Evolutionary conservation across 257 asterid genomes (phyloP), one percentile per base, ranked within the genome.

Genomic region (Fraxinus cuspidata): DNA sequence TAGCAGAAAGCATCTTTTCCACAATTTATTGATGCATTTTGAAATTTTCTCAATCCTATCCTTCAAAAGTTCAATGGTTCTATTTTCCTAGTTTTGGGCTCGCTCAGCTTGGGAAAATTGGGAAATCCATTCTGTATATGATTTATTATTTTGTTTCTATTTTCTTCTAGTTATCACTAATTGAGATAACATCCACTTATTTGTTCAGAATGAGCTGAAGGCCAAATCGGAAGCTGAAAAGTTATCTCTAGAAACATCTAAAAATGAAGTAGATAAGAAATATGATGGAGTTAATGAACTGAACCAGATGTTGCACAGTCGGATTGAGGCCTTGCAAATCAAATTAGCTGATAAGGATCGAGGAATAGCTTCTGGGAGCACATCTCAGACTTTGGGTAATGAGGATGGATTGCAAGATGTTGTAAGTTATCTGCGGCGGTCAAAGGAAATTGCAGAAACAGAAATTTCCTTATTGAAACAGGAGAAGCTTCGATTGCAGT

Each of bases 391-490:
- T 82, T 49, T 84, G 7, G 84, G 84, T 74, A 88, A 77, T 76
- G 97, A 93, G 56, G 92, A 92, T 66, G 98, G 97, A 79, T 42
- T 96, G 86, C 96, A 88, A 73, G 85, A 78, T 70, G 92, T 96
- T 78, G 93, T 96, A 75, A 93, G 84, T 79, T 96, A 93, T 86
- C 97, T 96, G 21, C 89, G 98, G 21, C 88, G 97, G 74, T 86
- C 99, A 7, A 93, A 96, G 90, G 98, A 93, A 80, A 91, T 93
- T 80, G 89, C 94, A 11, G 98, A 95, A 86, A 89, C 97, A 25
- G 99, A 93, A 85, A 92, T 91, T 69, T 95, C 96, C 67, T 72
- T 93, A 82, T 83, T 95, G 86, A 93, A 90, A 74, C 98, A 90
- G 85, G 97, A 95, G 80, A 95, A 85, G 70, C 92, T 84, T 42